Base-by-base conservation (phyloP, 169 alveolate species). In the Miamiensis avidus region DNA sequence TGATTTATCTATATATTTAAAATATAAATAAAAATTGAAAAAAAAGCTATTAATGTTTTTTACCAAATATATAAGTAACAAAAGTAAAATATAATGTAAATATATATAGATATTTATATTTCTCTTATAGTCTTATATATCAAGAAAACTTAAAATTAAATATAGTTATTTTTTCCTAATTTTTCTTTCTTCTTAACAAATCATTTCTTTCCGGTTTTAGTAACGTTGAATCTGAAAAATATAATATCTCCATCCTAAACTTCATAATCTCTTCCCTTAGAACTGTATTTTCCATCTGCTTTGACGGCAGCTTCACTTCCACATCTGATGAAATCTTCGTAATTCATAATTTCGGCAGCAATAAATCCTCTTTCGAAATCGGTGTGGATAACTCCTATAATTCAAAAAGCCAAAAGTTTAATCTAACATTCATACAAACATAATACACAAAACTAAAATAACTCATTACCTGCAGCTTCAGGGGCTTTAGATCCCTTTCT, bases 311-410 rank as follows among this genome's bases (percentile, higher is more conserved):
- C 85, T 86, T 96, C 98, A 84, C 95, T 83, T 75, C 98, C 97
- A 30, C 94, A 89, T 79, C 87, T 89, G 65, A 87, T 81, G 64
- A 90, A 88, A 79, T 93, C 96, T 15, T 81, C 93, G 82, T 87
- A 93, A 87, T 87, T 92, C 95, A 94, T 92, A 74, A 98, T 98
- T 89, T 99, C 99, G 29, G 99, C 99, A 86, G 99, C 98, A 76
- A 99, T 99, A 90, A 99, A 99, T 1, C 99, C 99, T 79, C 98
- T 95, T 89, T 99, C 99, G 92, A 99, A 98, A 90, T 99, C 99
- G 28, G 99, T 94, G 86, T 98, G 99, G 81, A 97, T 97, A 31
- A 96, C 98, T 33, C 86, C 69, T 49, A 49, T 25, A 29, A 64
- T 34, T 25, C 27, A 34, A 28, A 74, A 29, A 28, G 4, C 0